Base-by-base conservation (phyloP, 495 filamentous ascomycete species). In the Pseudomonodictys pantanalensis region DNA sequence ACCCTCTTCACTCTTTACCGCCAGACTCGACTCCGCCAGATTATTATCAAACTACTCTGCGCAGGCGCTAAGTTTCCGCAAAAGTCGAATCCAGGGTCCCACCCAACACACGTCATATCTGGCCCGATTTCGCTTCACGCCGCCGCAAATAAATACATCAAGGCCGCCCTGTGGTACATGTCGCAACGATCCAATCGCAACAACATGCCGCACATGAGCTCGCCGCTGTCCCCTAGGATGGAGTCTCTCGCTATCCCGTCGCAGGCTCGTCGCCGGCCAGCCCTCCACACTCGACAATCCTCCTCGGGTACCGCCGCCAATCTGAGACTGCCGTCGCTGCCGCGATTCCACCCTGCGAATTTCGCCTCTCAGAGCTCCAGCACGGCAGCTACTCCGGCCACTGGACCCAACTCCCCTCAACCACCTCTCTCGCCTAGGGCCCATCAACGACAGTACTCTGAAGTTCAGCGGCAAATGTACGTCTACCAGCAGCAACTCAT, bases 341-440 rank as follows among this genome's bases (percentile, higher is more conserved):
- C 73, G n/a, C 69, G 71, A 23, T 76, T 75, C 65, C 73, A 76
- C 52, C 73, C 73, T 1, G 71, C 72, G 44, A 73, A 74, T 60
- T 76, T 65, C 55, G 64, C 69, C 9, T 58, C 67, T 11, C 67
- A 70, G 18, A 35, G 24, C 39, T 68, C 68, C 26, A 71, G 66
- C 53, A 30, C 50, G 0, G 54, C 67, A 32, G 57, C 20, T 9
- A 72, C 71, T 0, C 68, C 72, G 17, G 59, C 53, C 12, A 54
- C 68, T 3, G 66, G 60, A 22, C 45, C 47, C 9, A 67, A 51
- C 46, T 64, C 56, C 23, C 60, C 69, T 26, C 71, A 68, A 39
- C 59, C 66, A 9, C 72, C 71, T 3, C 28, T 62, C 24, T 70
- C 70, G 9, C 72, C 71, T 4, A 59, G 68, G 26, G 17, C 58